Conservation (phyloP, 2,329 filamentous ascomycete genomes). For the Exophiala lecanii-corni region DNA sequence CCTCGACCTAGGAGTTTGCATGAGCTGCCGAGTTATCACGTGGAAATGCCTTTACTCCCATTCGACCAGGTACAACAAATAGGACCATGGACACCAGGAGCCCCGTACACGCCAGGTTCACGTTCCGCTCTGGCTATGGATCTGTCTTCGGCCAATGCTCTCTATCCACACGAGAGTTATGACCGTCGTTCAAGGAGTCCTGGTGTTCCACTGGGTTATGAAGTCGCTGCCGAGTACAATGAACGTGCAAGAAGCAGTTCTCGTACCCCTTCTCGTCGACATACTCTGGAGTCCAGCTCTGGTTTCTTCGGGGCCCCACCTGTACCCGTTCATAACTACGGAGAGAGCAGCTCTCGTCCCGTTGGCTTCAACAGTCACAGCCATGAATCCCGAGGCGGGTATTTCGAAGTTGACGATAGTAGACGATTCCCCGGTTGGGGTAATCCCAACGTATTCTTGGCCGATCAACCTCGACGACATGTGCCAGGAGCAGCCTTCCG, state of each 20-base stretch:
- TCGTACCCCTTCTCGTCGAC: slow-evolving; percentile 22
- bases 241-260: slow-evolving; percentile 19
- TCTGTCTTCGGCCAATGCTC: slow-evolving; percentile 6
- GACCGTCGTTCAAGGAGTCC: slow-evolving; percentile 19
- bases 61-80: slow-evolving; percentile 24
- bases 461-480: slow-evolving; percentile 13
- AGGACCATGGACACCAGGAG: slow-evolving; percentile 25
- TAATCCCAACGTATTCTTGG: slow-evolving; percentile 8
- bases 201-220: slow-evolving; percentile 7
- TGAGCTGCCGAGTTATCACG: slow-evolving; percentile 25
- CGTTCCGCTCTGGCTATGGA: slow-evolving; percentile 14
- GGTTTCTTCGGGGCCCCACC: slow-evolving; percentile 16
- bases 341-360: slow-evolving; percentile 14
- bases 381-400: slow-evolving; percentile 13
- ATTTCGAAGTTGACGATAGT: slow-evolving; percentile 18
- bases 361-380: slow-evolving; percentile 16
- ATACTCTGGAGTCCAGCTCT: slow-evolving; percentile 20
- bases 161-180: slow-evolving; percentile 10
- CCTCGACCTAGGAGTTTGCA: slow-evolving; percentile 25
- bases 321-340: slow-evolving; percentile 13
- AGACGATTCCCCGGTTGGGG: slow-evolving; percentile 12
- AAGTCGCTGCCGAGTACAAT: slow-evolving; percentile 14
- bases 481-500: slow-evolving; percentile 14
- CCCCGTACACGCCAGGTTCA: slow-evolving; percentile 15
- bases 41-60: slow-evolving; percentile 26